These are phyloP conservation scores for Calamus simplicifolius DNA, from an alignment of 176 grass and related monocot species.

Conservation along the genomic window DNA sequence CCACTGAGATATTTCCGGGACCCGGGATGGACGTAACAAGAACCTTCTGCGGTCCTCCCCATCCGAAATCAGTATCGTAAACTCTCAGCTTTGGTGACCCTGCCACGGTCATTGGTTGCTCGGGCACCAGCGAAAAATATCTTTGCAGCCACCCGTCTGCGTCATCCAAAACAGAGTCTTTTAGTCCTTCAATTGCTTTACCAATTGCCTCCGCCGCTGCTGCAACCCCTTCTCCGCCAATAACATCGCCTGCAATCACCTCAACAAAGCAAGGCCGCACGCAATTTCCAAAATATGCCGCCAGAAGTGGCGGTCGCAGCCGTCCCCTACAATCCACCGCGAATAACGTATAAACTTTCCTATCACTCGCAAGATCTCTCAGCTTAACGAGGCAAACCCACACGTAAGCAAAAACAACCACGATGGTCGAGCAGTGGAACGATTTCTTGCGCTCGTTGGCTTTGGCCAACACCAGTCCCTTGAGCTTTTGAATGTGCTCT, in stretches of 20 bases:
- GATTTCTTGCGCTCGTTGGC: background rate
- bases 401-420: conserved; percentile 7
- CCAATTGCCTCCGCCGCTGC: conserved; percentile 4
- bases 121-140: too few relatives aligned
- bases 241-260: background rate
- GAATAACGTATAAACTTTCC: background rate
- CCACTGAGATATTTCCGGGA: conserved; percentile 6
- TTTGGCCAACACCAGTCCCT: background rate
- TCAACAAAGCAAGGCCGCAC: conserved; percentile 2
- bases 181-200: conserved; percentile 5
- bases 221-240: conserved; percentile 5
- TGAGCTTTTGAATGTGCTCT: conserved; percentile 19
- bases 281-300: conserved; percentile 23
- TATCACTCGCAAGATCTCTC: background rate
- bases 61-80: too few relatives aligned
- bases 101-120: too few relatives aligned
- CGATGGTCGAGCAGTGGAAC: conserved; percentile 3
- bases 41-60: conserved; percentile 10
- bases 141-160: background rate
- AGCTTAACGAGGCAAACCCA: conserved; percentile 12
- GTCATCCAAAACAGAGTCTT: background rate
- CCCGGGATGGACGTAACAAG: conserved; percentile 5
- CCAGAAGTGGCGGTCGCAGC: conserved; percentile 6
- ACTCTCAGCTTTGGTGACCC: too few relatives aligned
- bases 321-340: conserved; percentile 11